Percentiles rank a stretch among this genome's conserved stretches.
phyloP scores from a whole-genome alignment of 2,329 filamentous ascomycete species.

The Graphilbum fragrans region DNA sequence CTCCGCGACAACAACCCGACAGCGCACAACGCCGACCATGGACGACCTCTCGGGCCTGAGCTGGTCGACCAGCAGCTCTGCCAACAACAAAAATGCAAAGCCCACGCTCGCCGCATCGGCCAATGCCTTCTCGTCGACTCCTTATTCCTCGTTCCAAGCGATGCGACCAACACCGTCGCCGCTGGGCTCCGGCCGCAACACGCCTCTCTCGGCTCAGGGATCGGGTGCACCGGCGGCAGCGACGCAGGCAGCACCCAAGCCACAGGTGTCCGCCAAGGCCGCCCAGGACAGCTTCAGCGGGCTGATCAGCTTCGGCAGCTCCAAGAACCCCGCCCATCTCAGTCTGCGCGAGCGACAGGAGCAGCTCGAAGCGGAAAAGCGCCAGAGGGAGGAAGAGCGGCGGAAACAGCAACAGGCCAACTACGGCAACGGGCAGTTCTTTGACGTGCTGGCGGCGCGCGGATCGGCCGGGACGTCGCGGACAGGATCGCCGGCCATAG shows the following conservation, averaged over 20 bases:
- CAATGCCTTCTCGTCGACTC: constrained; percentile 22
- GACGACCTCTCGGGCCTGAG: constrained; percentile 50
- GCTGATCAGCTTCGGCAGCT: constrained; percentile 49
- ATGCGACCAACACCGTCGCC: constrained; percentile 45
- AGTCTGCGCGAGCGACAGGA: constrained; percentile 68
- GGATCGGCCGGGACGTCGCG: constrained; percentile 34
- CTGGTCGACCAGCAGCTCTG: constrained; percentile 35
- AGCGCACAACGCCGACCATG: constrained; percentile 26
- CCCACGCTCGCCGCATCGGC: constrained; percentile 19
- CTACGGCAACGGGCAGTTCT: constrained; percentile 66
- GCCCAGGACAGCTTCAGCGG: constrained; percentile 67
- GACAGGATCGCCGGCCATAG: constrained; percentile 28
- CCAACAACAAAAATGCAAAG: constrained; percentile 12
- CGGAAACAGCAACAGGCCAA: constrained; percentile 60
- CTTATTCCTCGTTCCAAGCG: constrained; percentile 30
- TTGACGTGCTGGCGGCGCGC: constrained; percentile 56
- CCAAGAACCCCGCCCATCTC: constrained; percentile 54
- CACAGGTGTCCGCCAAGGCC: constrained; percentile 32
- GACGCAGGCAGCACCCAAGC: constrained; percentile 18
- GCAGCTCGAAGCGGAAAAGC: constrained; percentile 51
- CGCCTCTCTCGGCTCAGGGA: constrained; percentile 35
- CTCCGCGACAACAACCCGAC: no score
- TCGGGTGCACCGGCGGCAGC: constrained; percentile 32
- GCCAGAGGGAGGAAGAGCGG: constrained; percentile 62
- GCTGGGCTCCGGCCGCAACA: constrained; percentile 41